Conservation (phyloP, 495 filamentous ascomycete genomes). For the Hypoxylon lienhwacheense region DNA sequence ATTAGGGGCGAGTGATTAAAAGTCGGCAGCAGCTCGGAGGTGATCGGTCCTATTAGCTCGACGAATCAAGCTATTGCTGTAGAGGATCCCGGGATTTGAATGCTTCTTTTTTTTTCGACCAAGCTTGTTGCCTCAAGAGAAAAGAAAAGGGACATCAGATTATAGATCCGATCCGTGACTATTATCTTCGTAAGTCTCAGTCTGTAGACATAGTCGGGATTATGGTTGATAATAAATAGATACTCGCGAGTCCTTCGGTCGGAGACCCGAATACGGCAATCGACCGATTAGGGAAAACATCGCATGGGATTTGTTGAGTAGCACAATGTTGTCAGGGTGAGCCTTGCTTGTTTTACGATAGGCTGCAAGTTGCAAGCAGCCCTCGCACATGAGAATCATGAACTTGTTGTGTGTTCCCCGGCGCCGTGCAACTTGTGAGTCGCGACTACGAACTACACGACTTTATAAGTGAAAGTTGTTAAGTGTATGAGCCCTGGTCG, state of each 20-base stretch:
- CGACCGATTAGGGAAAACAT: constrained; percentile 17
- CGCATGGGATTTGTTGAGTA: constrained; percentile 26
- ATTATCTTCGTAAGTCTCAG: constrained; percentile 1
- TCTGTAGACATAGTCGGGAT: not conserved
- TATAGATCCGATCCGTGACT: constrained; percentile 7
- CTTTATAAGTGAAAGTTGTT: not conserved
- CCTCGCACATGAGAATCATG: constrained; percentile 5
- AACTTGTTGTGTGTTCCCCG: not conserved
- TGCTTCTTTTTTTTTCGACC: too few species aligned
- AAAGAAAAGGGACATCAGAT: not conserved
- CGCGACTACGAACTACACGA: not conserved
- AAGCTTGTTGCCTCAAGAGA: too few species aligned
- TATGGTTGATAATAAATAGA: constrained; percentile 7
- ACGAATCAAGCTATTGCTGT: constrained; percentile 1
- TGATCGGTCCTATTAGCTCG: constrained; percentile 17
- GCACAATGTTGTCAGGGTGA: constrained; percentile 21
- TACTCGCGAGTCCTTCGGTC: constrained; percentile 25
- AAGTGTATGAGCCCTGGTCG: not conserved
- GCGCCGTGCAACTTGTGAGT: constrained; percentile 3
- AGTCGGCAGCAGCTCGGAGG: not conserved
- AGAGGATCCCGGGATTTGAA: not conserved
- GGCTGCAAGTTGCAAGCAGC: constrained; percentile 17
- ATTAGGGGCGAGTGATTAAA: constrained; percentile 4
- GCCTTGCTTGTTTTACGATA: constrained; percentile 5
- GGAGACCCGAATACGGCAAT: constrained; percentile 26